These are phyloP conservation scores for Xerocomus spinulosus DNA, from an alignment of 768 basidiomycete genomes.

Conservation along the genomic window DNA sequence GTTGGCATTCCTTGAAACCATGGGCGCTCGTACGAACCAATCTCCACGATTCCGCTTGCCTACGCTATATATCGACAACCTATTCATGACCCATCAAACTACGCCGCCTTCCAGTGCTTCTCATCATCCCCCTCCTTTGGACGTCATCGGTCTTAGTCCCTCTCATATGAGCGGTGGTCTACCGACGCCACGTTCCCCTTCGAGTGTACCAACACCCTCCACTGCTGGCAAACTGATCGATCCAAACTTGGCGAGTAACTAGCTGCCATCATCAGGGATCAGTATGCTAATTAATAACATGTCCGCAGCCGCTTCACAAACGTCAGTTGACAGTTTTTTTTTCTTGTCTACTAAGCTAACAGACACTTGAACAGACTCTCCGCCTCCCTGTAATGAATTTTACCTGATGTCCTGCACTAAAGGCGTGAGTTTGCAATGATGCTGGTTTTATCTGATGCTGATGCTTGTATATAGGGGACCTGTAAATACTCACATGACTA, in stretches of 20 bases:
- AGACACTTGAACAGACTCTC: constrained; percentile 49
- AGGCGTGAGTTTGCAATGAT: constrained; percentile 44
- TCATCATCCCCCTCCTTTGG: constrained; percentile 45
- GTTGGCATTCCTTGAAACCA: constrained; percentile 56
- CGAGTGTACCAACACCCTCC: constrained; percentile 29
- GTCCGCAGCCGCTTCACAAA: constrained; percentile 65
- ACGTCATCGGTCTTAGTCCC: constrained; percentile 37
- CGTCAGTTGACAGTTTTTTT: constrained; percentile 42
- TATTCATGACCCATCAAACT: constrained; percentile 37
- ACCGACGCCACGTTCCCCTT: constrained; percentile 62
- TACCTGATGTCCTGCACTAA: constrained; percentile 82
- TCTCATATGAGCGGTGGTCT: constrained; percentile 55
- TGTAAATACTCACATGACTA: constrained; percentile 89
- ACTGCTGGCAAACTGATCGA: constrained; percentile 47
- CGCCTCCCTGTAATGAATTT: constrained; percentile 82
- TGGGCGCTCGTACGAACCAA: constrained; percentile 39
- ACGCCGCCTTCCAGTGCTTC: constrained; percentile 20
- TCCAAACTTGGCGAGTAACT: constrained; percentile 53
- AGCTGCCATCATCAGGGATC: background rate
- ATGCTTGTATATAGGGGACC: constrained; percentile 38
- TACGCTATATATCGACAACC: constrained; percentile 47
- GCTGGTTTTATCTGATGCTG: constrained; percentile 12
- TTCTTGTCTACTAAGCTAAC: constrained; percentile 2
- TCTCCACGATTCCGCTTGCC: constrained; percentile 49
- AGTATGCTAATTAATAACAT: constrained; percentile 7